Evolutionary conservation across 176 grass and related monocot species (phyloP).

Genomic region (Chloris gayana): DNA sequence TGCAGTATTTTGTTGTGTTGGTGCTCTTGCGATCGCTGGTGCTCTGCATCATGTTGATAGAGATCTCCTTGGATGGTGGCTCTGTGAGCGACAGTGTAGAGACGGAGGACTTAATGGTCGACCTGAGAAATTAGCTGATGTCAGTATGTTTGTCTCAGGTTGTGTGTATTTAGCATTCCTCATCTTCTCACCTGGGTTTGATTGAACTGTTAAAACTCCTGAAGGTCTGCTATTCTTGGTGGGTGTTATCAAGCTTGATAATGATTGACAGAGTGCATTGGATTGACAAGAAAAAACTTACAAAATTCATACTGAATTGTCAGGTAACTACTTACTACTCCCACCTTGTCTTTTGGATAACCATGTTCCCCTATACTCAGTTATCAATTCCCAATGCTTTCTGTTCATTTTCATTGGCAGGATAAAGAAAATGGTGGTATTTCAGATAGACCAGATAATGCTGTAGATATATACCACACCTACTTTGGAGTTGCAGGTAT

Average conservation of each 20-base stretch:
- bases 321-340: conserved; percentile 55
- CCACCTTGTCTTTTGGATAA: background rate
- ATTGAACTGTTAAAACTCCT: conserved; percentile 25
- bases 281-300: conserved; percentile 84
- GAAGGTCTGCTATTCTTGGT: conserved; percentile 97
- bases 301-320: conserved; percentile 86
- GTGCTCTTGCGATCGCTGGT: conserved; percentile 76
- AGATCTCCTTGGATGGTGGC: conserved; percentile 97
- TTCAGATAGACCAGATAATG: conserved; percentile 96
- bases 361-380: background rate
- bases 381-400: background rate
- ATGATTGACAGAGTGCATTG: conserved; percentile 97
- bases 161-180: background rate
- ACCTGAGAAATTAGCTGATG: conserved; percentile 91
- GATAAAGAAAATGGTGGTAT: conserved; percentile 92
- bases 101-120: conserved; percentile 90
- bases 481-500: conserved; percentile 95
- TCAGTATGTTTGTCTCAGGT: conserved; percentile 34
- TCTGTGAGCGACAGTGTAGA: conserved; percentile 89
- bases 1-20: conserved; percentile 95
- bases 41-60: conserved; percentile 81
- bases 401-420: conserved; percentile 36
- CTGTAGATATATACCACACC: conserved; percentile 83
- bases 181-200: conserved; percentile 21
- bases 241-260: conserved; percentile 84